A percentile compares a stretch with the other conserved stretches of the same genome.
phyloP scores from a whole-genome alignment of 2,329 filamentous ascomycete species.

The Huntiella abstrusa region DNA sequence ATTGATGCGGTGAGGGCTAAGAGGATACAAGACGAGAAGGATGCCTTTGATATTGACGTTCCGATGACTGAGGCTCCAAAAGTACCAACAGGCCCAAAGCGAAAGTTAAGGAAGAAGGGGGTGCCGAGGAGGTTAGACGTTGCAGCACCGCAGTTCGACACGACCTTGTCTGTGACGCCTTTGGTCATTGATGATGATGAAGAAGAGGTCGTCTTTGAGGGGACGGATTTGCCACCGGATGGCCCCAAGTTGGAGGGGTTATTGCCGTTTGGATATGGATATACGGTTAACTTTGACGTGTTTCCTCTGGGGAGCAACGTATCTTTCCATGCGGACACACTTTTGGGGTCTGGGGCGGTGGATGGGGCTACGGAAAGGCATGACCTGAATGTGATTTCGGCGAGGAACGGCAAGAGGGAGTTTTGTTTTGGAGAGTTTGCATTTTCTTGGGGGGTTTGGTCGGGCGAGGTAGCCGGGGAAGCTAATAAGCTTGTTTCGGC shows the following conservation, averaged over 20 bases:
- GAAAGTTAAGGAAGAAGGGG: constrained; percentile 24
- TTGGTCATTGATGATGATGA: constrained; percentile 6
- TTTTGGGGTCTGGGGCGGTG: constrained; percentile 36
- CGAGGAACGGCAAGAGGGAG: constrained; percentile 18
- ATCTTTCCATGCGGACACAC: constrained; percentile 40
- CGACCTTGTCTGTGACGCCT: constrained; percentile 28
- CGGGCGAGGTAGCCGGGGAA: constrained; percentile 39
- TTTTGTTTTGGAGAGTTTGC: constrained; percentile 29
- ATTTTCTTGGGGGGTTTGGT: constrained; percentile 38
- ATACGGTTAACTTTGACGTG: constrained; percentile 42
- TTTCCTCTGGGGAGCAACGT: constrained; percentile 36
- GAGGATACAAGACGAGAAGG: background rate
- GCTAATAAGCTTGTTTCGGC: constrained; percentile 42
- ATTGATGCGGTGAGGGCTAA: background rate
- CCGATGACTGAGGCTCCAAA: background rate
- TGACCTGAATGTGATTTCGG: constrained; percentile 16
- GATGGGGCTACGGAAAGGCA: constrained; percentile 20
- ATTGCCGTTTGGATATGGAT: constrained; percentile 40
- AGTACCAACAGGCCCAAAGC: constrained; percentile 11
- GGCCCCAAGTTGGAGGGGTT: constrained; percentile 28
- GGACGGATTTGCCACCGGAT: background rate
- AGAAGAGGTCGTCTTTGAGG: background rate
- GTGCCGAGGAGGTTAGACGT: constrained; percentile 28
- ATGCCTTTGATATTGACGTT: constrained; percentile 3
- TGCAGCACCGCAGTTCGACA: constrained; percentile 31